Evolutionary conservation across 1,284 basidiomycete species (phyloP), one percentile per base, ranked within the genome.

Genomic region (Ustilago curta): DNA sequence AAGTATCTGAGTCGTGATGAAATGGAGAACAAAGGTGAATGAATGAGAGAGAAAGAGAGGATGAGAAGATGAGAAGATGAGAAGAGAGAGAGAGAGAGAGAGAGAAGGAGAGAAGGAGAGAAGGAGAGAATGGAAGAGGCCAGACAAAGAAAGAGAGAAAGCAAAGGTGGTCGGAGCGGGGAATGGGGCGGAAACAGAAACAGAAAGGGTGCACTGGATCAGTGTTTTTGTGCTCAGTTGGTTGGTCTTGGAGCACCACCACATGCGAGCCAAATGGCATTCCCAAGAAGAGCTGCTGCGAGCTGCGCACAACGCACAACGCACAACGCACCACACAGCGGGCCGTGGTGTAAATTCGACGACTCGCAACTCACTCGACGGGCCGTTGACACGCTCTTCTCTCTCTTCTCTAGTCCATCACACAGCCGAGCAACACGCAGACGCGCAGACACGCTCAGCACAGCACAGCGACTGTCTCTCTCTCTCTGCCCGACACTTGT

Each of bases 131-230:
- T 19, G 18, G 19, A 50, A 23, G 32, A 16, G n/a, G 18, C 18
- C 18, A 49, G 27, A 29, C 14, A 53, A 40, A 40, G 39, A 11
- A n/a, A 29, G 25, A 12, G 43, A 40, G 40, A 40, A 23, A 18
- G 23, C 6, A 7, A 27, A 58, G 43, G 31, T 44, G 43, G 49
- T 50, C 35, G 32, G 47, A 21, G 59, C 29, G 47, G 51, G 47
- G 29, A 50, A 32, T 44, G 57, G 25, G 32, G 23, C 37, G 27
- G n/a, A n/a, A n/a, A n/a, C n/a, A n/a, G n/a, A n/a, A 37, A 12
- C 37, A 55, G 32, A 29, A 43, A 27, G 27, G 27, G 11, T 9
- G n/a, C n/a, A 50, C 48, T 50, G 31, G 14, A 32, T 16, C 48
- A 50, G 48, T 31, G 48, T 31, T 3, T 37, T 37, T 37, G 9